phyloP scores from a whole-genome alignment of 2,329 filamentous ascomycete genomes.

The Cylindrodendrum hubeiense region DNA sequence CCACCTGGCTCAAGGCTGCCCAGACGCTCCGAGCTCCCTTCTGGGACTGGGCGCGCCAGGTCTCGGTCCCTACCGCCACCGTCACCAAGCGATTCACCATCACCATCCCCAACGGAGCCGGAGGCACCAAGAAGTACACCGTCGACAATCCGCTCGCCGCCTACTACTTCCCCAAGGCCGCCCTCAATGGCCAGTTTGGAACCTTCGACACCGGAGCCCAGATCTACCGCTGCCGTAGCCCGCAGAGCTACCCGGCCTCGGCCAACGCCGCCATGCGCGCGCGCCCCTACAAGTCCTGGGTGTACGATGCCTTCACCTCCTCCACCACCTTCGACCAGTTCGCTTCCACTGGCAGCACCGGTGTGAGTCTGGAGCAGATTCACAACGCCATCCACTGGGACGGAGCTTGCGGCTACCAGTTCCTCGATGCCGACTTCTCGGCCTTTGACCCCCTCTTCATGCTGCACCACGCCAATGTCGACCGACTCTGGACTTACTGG shows the following conservation, averaged over 20 bases:
- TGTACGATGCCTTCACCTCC: conserved; percentile 57
- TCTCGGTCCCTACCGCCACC: conserved; percentile 57
- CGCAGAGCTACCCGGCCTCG: conserved; percentile 53
- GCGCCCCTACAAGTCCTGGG: conserved; percentile 54
- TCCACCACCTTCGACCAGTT: conserved; percentile 52
- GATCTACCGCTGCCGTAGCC: conserved; percentile 56
- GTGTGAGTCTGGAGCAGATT: conserved; percentile 58
- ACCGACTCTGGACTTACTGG: conserved; percentile 72
- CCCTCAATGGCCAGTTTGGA: conserved; percentile 53
- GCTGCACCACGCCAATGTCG: conserved; percentile 69
- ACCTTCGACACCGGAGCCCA: conserved; percentile 46
- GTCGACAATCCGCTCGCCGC: conserved; percentile 66
- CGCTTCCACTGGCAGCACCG: conserved; percentile 48
- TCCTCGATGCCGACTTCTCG: conserved; percentile 53
- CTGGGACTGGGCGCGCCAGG: conserved; percentile 65
- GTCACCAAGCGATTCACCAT: conserved; percentile 51
- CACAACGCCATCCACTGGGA: conserved; percentile 59
- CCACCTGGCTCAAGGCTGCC: conserved; percentile 58
- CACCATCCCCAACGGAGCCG: conserved; percentile 53
- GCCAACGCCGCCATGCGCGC: conserved; percentile 52
- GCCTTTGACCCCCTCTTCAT: conserved; percentile 62
- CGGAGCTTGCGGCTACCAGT: conserved; percentile 54
- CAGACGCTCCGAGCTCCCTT: conserved; percentile 62
- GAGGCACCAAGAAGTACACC: conserved; percentile 43
- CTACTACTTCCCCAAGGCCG: conserved; percentile 62